A percentile compares a stretch with the other conserved stretches of the same genome.
Evolutionary conservation across 805 yeast genomes (phyloP).

Genomic region (Helenozyma baotianmanensis): DNA sequence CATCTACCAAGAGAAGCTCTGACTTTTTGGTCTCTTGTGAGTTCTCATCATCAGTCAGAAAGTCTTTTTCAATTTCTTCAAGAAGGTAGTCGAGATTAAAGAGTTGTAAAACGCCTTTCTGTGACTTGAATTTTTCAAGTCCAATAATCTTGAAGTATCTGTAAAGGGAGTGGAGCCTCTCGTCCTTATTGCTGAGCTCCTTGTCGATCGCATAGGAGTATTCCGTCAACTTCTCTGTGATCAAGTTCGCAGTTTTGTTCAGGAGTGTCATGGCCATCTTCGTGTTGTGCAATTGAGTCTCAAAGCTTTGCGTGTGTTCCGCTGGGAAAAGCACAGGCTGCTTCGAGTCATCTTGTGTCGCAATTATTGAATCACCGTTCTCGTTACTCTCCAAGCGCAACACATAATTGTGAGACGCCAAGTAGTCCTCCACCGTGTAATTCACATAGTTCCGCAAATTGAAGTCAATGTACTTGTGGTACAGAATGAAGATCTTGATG

Average conservation of each 20-base stretch:
- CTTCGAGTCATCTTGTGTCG: neutral
- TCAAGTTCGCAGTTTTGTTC: constrained; percentile 26
- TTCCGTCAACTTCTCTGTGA: constrained; percentile 37
- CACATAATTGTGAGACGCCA: constrained; percentile 25
- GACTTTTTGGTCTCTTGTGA: constrained; percentile 6
- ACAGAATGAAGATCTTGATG: constrained; percentile 20
- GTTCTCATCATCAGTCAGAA: constrained; percentile 6
- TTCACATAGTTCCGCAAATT: constrained; percentile 22
- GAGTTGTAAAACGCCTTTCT: constrained; percentile 21
- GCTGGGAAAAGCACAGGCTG: constrained; percentile 3
- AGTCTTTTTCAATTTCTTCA: constrained; percentile 21
- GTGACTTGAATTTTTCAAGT: constrained; percentile 25
- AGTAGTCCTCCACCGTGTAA: constrained; percentile 24
- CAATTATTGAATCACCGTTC: constrained; percentile 4
- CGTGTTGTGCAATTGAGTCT: constrained; percentile 32
- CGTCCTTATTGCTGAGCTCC: constrained; percentile 36
- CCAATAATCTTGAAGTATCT: constrained; percentile 21
- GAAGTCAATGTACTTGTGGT: constrained; percentile 23
- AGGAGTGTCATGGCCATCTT: constrained; percentile 32
- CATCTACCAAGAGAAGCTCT: constrained; percentile 16
- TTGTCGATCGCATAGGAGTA: constrained; percentile 34
- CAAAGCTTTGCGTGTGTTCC: constrained; percentile 27
- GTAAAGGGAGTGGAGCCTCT: constrained; percentile 23
- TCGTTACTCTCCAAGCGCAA: constrained; percentile 17
- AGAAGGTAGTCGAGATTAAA: constrained; percentile 32